These are phyloP conservation scores for Leptomonas pyrrhocoris DNA, from an alignment of 208 protist species.

Conservation along the genomic window DNA sequence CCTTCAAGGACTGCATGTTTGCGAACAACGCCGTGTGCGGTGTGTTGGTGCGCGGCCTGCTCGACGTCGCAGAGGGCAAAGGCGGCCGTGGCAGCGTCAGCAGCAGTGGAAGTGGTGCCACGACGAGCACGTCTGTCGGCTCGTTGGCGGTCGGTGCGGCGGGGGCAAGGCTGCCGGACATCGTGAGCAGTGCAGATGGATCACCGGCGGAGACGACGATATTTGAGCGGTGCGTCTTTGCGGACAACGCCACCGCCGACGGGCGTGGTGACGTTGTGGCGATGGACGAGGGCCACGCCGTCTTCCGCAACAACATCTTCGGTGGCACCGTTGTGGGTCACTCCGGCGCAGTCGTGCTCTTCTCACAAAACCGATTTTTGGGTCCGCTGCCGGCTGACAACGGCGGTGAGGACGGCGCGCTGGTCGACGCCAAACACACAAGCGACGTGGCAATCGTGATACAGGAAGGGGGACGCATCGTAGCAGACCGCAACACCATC, in stretches of 20 bases:
- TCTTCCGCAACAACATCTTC: conserved; percentile 72
- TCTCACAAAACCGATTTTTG: conserved; percentile 67
- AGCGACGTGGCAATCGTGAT: conserved; percentile 31
- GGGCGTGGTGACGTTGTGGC: conserved; percentile 67
- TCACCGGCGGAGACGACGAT: conserved; percentile 26
- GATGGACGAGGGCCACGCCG: conserved; percentile 50
- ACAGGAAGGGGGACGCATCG: conserved; percentile 53
- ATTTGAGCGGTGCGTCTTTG: conserved; percentile 71
- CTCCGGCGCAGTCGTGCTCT: conserved; percentile 41
- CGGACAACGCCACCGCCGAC: conserved; percentile 41
- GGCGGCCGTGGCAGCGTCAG: background rate
- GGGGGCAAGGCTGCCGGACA: background rate
- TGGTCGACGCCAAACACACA: conserved; percentile 9
- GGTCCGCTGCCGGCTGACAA: background rate
- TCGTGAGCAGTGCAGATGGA: background rate
- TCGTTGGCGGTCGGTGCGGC: background rate
- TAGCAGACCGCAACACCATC: conserved; percentile 58
- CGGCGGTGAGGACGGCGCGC: background rate
- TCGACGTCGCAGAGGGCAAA: background rate
- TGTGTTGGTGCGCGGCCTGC: conserved; percentile 55
- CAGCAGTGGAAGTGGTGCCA: background rate
- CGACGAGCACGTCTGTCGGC: background rate
- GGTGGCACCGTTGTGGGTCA: conserved; percentile 68
- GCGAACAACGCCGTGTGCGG: conserved; percentile 39
- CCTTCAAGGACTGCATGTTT: conserved; percentile 42